Conservation (phyloP, 192 early-diverging fungal genomes). For the Rhizoclosmatium globosum region DNA sequence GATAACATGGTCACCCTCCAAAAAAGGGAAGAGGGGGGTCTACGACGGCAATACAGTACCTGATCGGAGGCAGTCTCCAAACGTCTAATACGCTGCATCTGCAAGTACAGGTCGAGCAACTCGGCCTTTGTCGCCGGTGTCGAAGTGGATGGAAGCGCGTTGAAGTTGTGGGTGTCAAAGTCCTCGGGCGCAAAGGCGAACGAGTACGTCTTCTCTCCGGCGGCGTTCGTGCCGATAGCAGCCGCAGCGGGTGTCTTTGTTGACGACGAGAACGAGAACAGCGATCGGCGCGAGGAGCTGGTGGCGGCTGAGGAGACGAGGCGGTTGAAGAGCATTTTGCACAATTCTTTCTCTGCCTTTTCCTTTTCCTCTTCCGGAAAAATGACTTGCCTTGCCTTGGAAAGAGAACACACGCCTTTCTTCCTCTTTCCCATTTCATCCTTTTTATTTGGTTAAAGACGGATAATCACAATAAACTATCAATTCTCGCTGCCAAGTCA, state of each 20-base stretch:
- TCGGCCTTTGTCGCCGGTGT: slow-evolving; percentile 76
- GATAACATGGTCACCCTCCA: too few species aligned
- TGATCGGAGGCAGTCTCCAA: slow-evolving; percentile 93
- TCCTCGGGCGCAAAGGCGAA: slow-evolving; percentile 76
- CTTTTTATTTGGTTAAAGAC: too few species aligned
- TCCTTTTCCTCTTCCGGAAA: background rate
- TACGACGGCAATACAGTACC: slow-evolving; percentile 38
- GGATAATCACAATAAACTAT: too few species aligned
- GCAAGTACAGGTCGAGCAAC: slow-evolving; percentile 81
- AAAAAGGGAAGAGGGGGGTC: background rate
- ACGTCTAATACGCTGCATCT: slow-evolving; percentile 88
- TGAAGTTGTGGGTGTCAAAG: slow-evolving; percentile 88
- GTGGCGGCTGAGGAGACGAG: background rate
- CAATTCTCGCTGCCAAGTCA: slow-evolving; percentile 12
- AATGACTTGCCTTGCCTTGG: too few species aligned
- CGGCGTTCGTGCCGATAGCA: slow-evolving; percentile 17
- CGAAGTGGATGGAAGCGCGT: slow-evolving; percentile 55
- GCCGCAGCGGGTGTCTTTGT: slow-evolving; percentile 21
- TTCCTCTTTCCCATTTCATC: too few species aligned
- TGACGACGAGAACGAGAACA: slow-evolving; percentile 10
- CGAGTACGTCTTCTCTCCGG: slow-evolving; percentile 44
- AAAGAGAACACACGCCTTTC: too few species aligned
- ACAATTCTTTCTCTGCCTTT: background rate
- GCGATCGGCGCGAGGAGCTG: background rate
- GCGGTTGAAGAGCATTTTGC: background rate